Evolutionary conservation across 495 filamentous ascomycete species (phyloP).

Genomic region (Paragyromitra xinjiangensis): DNA sequence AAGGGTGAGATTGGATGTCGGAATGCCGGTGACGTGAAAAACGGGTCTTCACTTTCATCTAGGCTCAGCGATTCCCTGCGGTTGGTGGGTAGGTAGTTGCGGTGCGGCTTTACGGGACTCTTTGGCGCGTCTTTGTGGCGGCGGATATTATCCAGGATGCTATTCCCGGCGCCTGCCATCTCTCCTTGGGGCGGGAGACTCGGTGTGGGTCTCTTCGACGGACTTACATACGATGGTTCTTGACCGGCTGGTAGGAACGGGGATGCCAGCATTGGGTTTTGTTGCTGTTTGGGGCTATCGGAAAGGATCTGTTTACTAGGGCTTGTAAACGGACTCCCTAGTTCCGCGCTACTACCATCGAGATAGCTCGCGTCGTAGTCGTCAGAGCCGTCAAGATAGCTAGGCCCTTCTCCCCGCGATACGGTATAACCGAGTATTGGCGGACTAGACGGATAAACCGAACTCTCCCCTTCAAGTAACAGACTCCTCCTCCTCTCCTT

Average conservation of each 20-base stretch:
- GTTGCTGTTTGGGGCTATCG: conserved; percentile 22
- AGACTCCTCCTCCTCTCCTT: conserved; percentile 19
- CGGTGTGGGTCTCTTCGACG: conserved; percentile 30
- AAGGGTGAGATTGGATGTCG: conserved; percentile 31
- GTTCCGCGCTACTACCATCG: conserved; percentile 38
- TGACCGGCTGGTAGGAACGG: conserved; percentile 47
- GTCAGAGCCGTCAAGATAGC: conserved; percentile 36
- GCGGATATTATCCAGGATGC: conserved; percentile 54
- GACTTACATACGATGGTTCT: conserved; percentile 13
- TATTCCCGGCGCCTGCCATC: conserved; percentile 32
- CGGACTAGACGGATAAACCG: conserved; percentile 54
- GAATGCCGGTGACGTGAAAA: conserved; percentile 45
- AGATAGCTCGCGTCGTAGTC: conserved; percentile 50
- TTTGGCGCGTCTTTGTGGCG: conserved; percentile 55
- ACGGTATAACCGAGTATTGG: conserved; percentile 37
- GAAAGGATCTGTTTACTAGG: conserved; percentile 29
- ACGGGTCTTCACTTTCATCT: conserved; percentile 49
- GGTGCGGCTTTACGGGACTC: conserved; percentile 46
- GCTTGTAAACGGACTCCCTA: conserved; percentile 33
- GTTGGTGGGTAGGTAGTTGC: conserved; percentile 1
- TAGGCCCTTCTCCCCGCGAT: conserved; percentile 22
- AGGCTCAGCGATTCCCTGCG: conserved; percentile 24
- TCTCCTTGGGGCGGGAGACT: conserved; percentile 40
- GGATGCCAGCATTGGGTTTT: conserved; percentile 43
- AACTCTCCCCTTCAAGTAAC: conserved; percentile 41